Evolutionary conservation across 2,329 filamentous ascomycete genomes (phyloP).

Genomic region (Penicillium fuscoglaucum): DNA sequence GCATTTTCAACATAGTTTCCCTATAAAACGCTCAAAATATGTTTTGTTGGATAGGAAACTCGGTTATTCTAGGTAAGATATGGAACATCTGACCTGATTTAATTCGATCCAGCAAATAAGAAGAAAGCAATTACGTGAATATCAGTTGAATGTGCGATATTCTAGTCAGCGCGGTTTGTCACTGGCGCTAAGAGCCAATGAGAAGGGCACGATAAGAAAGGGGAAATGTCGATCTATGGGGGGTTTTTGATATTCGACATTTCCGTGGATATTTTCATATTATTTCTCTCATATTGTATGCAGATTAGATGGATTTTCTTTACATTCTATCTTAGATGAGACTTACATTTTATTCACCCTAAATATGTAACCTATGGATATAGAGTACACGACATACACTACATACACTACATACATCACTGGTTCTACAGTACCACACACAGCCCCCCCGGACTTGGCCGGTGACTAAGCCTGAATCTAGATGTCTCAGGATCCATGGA

Average conservation of each 20-base stretch:
- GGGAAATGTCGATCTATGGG: constrained; percentile 15
- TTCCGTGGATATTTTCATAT: not conserved
- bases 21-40: constrained; percentile 8
- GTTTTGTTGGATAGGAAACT: not conserved
- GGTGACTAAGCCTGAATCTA: constrained; percentile 12
- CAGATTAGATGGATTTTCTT: not conserved
- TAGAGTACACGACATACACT: too few species aligned
- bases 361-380: too few species aligned
- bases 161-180: constrained; percentile 38
- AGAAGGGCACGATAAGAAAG: constrained; percentile 29
- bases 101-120: constrained; percentile 4
- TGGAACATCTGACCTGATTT: constrained; percentile 5
- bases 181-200: constrained; percentile 29
- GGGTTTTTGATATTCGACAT: not conserved
- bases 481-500: constrained; percentile 7
- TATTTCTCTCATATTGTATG: not conserved
- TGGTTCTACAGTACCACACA: constrained; percentile 1
- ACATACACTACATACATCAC: not conserved
- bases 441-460: constrained; percentile 8
- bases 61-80: constrained; percentile 7
- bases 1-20: constrained; percentile 17
- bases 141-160: constrained; percentile 11
- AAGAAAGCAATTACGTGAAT: constrained; percentile 8
- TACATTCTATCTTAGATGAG: not conserved
- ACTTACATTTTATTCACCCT: not conserved